A percentile compares a stretch with the other conserved stretches of the same genome.
These are phyloP conservation scores for Delphinella strobiligena DNA, from an alignment of 2,329 filamentous ascomycete genomes.

Conservation along the genomic window DNA sequence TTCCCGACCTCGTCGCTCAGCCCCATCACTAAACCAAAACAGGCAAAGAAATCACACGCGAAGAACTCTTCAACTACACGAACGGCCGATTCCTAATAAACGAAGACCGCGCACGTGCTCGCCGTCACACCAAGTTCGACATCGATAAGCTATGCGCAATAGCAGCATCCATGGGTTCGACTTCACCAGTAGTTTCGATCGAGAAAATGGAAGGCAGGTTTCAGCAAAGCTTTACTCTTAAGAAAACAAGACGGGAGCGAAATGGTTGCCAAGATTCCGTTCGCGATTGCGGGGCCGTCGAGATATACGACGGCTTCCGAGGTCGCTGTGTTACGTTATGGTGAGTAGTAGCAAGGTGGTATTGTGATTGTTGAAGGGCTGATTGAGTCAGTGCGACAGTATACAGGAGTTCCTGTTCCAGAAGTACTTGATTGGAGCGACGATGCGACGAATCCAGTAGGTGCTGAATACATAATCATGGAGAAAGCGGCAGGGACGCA, in stretches of 20 bases:
- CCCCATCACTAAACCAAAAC: too few species aligned
- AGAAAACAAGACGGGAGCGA: background rate
- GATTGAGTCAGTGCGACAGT: constrained; percentile 17
- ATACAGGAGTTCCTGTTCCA: constrained; percentile 29
- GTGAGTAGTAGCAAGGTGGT: constrained; percentile 3
- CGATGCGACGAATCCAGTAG: constrained; percentile 20
- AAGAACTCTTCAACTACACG: too few species aligned
- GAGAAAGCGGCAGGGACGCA: constrained; percentile 25
- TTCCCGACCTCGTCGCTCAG: too few species aligned
- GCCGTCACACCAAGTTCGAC: too few species aligned
- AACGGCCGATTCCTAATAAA: too few species aligned
- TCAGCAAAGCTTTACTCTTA: constrained; percentile 3
- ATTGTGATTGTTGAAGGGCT: constrained; percentile 8
- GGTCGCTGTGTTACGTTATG: constrained; percentile 30
- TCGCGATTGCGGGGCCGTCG: constrained; percentile 25
- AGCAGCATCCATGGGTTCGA: too few species aligned
- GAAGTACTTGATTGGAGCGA: constrained; percentile 30
- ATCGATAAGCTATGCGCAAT: too few species aligned
- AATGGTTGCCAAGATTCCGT: constrained; percentile 32
- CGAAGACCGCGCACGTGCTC: too few species aligned
- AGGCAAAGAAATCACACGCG: too few species aligned
- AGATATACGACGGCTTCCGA: constrained; percentile 29
- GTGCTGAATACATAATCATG: constrained; percentile 29
- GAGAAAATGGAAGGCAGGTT: too few species aligned
- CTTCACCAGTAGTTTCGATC: too few species aligned